Percentiles rank a stretch among this genome's conserved stretches.
These are phyloP conservation scores for Solanum hybrid DNA, from an alignment of 305 asterid species.

Conservation along the genomic window DNA sequence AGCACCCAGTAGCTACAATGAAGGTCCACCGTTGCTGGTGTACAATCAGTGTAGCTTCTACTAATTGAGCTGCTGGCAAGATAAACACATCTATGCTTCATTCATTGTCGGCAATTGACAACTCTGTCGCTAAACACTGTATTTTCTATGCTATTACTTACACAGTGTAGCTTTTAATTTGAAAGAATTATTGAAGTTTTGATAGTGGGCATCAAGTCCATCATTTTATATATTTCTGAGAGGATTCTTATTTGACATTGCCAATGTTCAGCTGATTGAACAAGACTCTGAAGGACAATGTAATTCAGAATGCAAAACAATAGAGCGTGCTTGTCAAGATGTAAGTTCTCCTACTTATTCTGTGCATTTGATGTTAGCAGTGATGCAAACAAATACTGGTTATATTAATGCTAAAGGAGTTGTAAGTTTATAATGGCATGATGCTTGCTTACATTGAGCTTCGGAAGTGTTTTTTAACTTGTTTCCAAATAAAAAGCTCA, in stretches of 20 bases:
- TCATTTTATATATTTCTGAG: background rate
- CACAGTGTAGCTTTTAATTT: background rate
- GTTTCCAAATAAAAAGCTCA: background rate
- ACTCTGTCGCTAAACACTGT: background rate
- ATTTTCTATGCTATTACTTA: background rate
- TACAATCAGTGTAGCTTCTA: background rate
- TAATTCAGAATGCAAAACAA: slow-evolving; percentile 83
- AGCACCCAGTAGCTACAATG: background rate
- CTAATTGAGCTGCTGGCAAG: background rate
- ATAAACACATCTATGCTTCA: background rate
- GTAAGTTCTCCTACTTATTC: slow-evolving; percentile 23
- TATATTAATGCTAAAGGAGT: background rate
- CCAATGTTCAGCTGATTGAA: slow-evolving; percentile 66
- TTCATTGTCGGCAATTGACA: background rate
- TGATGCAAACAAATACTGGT: background rate
- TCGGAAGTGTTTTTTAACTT: background rate
- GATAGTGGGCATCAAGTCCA: background rate
- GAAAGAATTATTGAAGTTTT: background rate
- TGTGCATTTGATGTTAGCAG: background rate
- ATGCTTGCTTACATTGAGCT: background rate
- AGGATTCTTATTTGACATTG: slow-evolving; percentile 15
- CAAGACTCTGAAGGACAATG: slow-evolving; percentile 95
- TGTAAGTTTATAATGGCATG: background rate
- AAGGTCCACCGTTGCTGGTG: background rate
- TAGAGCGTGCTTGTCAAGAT: slow-evolving; percentile 97